Conservation (phyloP, 2,329 filamentous ascomycete species). For the Claviceps sp. region DNA sequence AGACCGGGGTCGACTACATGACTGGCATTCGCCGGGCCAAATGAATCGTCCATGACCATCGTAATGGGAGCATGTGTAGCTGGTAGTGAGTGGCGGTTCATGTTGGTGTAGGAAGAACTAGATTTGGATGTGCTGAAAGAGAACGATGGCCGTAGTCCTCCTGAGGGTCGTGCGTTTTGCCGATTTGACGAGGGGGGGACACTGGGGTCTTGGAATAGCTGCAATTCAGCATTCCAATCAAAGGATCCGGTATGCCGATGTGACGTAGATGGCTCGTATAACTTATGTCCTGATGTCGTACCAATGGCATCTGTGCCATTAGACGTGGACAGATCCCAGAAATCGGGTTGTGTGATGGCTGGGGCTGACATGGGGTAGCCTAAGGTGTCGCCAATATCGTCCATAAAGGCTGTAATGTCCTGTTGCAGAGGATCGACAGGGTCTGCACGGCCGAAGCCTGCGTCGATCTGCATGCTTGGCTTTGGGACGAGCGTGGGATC, state of each 20-base stretch:
- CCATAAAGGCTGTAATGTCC: conserved; percentile 33
- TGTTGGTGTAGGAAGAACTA: conserved; percentile 8
- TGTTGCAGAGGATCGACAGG: conserved; percentile 36
- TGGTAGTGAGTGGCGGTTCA: conserved; percentile 20
- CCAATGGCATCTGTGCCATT: conserved; percentile 52
- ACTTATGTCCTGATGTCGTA: conserved; percentile 25
- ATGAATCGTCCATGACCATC: conserved; percentile 30
- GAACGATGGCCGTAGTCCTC: conserved; percentile 31
- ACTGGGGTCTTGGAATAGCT: conserved; percentile 38
- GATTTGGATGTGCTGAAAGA: conserved; percentile 37
- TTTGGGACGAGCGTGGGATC: conserved; percentile 41
- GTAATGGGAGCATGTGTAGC: conserved; percentile 27
- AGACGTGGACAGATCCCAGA: conserved; percentile 41
- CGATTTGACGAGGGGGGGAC: conserved; percentile 21
- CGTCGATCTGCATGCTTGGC: conserved; percentile 45
- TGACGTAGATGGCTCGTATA: conserved; percentile 25
- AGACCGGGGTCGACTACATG: conserved; percentile 47
- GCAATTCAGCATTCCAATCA: conserved; percentile 43
- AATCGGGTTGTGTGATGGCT: conserved; percentile 31
- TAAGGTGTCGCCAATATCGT: conserved; percentile 41
- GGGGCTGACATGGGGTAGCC: conserved; percentile 47
- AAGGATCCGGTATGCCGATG: conserved; percentile 37
- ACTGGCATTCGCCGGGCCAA: conserved; percentile 31
- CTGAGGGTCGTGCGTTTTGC: conserved; percentile 23
- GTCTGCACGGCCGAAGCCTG: conserved; percentile 38